Evolutionary conservation across 345 rosid species (phyloP).

Genomic region (Populus deltoides): DNA sequence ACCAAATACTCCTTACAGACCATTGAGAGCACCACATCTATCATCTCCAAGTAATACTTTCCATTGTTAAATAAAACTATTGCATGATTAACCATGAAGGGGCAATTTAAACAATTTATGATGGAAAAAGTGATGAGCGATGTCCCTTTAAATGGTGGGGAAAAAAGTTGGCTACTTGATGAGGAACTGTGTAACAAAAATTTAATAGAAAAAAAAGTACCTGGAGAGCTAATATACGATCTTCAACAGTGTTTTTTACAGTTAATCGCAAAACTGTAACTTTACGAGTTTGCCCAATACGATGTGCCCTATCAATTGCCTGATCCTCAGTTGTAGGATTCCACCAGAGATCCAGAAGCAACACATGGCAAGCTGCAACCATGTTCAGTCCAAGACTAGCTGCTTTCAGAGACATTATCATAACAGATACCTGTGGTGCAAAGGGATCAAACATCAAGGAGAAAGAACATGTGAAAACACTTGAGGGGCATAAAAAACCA

Average conservation of each 20-base stretch:
- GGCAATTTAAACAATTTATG: neutral
- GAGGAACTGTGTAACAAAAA: neutral
- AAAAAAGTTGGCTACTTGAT: neutral
- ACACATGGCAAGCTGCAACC: conserved; percentile 95
- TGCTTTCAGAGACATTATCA: conserved; percentile 97
- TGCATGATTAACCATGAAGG: neutral
- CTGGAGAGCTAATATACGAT: conserved; percentile 89
- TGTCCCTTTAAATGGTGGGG: neutral
- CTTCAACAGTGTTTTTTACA: conserved; percentile 85
- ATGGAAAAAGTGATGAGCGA: neutral
- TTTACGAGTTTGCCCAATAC: conserved; percentile 90
- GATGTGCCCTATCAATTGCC: conserved; percentile 97
- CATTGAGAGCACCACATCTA: neutral
- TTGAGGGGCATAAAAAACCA: neutral
- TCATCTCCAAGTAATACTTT: neutral
- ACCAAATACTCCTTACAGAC: neutral
- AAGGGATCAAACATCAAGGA: neutral
- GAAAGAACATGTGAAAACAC: neutral
- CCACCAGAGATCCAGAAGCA: conserved; percentile 96
- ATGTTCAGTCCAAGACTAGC: conserved; percentile 96
- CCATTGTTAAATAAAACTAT: neutral
- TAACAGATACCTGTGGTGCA: conserved; percentile 65
- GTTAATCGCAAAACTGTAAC: conserved; percentile 83
- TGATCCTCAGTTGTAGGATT: conserved; percentile 98
- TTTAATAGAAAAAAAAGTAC: conserved; percentile 28